phyloP scores from a whole-genome alignment of 805 yeast species.

The Kuraishia floccosa region DNA sequence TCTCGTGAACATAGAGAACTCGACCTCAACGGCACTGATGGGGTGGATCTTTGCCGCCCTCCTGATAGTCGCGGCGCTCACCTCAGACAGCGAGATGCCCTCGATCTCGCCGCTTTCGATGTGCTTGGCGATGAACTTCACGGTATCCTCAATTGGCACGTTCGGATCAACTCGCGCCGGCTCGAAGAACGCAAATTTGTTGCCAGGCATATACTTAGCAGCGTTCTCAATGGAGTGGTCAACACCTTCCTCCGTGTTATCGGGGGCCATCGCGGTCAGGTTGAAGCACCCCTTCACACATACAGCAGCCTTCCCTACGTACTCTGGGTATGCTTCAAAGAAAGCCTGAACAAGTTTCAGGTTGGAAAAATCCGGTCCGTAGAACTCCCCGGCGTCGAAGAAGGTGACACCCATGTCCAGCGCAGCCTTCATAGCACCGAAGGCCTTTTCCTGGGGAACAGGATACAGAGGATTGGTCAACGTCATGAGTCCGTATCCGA shows the following conservation, averaged over 20 bases:
- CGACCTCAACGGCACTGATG: constrained; percentile 65
- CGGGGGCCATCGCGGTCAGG: constrained; percentile 29
- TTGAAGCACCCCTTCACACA: constrained; percentile 60
- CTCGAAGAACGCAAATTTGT: constrained; percentile 47
- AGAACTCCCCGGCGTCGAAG: constrained; percentile 71
- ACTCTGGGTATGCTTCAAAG: constrained; percentile 44
- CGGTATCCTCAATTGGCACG: constrained; percentile 47
- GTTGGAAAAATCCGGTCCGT: constrained; percentile 46
- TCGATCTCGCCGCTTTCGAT: constrained; percentile 58
- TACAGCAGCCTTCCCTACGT: constrained; percentile 41
- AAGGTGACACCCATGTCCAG: constrained; percentile 35
- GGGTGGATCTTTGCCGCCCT: constrained; percentile 47
- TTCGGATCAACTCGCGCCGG: constrained; percentile 57
- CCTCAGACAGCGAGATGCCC: constrained; percentile 70
- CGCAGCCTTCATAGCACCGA: constrained; percentile 42
- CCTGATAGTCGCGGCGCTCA: constrained; percentile 44
- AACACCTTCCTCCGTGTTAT: constrained; percentile 36
- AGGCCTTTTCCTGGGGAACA: constrained; percentile 38
- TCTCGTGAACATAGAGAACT: constrained; percentile 60
- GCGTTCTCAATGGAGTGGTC: constrained; percentile 34
- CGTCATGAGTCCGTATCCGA: constrained; percentile 77
- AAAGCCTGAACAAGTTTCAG: constrained; percentile 46
- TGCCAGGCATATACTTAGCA: constrained; percentile 23
- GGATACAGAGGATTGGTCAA: constrained; percentile 61
- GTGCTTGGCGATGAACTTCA: constrained; percentile 42